phyloP scores from a whole-genome alignment of 768 basidiomycete genomes.

The Vararia minispora region DNA sequence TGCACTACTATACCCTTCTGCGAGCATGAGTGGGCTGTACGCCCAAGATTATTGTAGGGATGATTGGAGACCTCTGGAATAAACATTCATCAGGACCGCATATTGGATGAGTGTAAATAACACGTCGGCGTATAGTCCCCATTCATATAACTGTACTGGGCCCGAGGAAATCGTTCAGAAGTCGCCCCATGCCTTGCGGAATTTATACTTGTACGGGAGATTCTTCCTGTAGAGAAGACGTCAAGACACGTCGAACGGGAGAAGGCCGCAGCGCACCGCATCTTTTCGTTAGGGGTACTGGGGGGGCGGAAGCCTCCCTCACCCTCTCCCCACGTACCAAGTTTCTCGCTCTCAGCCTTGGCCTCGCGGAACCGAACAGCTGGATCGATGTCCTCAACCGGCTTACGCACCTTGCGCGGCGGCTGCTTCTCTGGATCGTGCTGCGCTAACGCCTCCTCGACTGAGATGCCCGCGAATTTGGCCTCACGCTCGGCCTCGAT shows the following conservation, averaged over 20 bases:
- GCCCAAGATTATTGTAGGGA: too few species aligned
- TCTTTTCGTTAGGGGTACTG: conserved; percentile 60
- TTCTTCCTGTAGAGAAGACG: conserved; percentile 43
- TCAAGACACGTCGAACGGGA: background rate
- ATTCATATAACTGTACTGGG: too few species aligned
- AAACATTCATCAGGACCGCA: too few species aligned
- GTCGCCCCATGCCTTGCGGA: conserved; percentile 81
- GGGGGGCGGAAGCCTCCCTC: conserved; percentile 62
- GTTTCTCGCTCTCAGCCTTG: conserved; percentile 35
- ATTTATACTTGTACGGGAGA: conserved; percentile 90
- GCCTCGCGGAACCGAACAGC: conserved; percentile 47
- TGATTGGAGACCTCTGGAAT: too few species aligned
- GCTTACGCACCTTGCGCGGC: too few species aligned
- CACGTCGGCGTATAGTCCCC: too few species aligned
- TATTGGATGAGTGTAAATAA: too few species aligned
- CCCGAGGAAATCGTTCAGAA: too few species aligned
- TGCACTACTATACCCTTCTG: too few species aligned
- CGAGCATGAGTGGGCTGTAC: too few species aligned
- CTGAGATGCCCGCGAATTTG: conserved; percentile 68
- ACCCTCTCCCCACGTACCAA: conserved; percentile 65
- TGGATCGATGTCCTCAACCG: too few species aligned
- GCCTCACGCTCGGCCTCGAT: conserved; percentile 81
- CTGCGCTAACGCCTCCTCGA: conserved; percentile 53
- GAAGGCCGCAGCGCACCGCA: conserved; percentile 37
- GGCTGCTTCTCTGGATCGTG: conserved; percentile 56